Evolutionary conservation across 805 yeast species (phyloP).

Genomic region (Lipomyces orientalis): DNA sequence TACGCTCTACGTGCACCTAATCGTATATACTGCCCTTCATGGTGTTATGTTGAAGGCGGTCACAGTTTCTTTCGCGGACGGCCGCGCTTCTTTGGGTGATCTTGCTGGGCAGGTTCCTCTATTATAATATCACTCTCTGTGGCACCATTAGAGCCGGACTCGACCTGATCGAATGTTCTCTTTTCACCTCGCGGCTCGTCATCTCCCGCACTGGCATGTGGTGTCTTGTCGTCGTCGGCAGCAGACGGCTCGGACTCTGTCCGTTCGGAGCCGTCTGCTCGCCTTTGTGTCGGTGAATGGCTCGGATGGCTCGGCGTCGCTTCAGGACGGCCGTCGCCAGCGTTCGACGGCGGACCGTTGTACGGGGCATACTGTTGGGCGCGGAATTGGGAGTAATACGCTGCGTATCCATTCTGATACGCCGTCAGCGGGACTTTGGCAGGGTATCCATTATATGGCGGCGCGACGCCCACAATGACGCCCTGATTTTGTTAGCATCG

Average conservation of each 20-base stretch:
- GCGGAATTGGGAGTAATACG: constrained; percentile 22
- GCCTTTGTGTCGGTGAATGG: background rate
- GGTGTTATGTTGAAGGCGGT: background rate
- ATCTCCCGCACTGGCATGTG: background rate
- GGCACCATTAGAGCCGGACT: background rate
- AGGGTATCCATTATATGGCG: constrained; percentile 16
- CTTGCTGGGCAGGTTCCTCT: background rate
- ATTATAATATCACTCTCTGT: background rate
- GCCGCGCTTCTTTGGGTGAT: background rate
- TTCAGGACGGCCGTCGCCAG: background rate
- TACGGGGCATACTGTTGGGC: constrained; percentile 6
- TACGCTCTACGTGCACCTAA: background rate
- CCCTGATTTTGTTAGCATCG: background rate
- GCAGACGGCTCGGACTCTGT: background rate
- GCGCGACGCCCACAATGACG: constrained; percentile 16
- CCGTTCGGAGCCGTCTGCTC: background rate
- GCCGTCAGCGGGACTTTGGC: constrained; percentile 26
- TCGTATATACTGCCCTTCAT: background rate
- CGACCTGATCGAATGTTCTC: background rate
- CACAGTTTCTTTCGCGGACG: background rate
- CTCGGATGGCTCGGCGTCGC: background rate
- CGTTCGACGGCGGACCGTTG: background rate
- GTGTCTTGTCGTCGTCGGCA: background rate
- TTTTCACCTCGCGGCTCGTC: background rate
- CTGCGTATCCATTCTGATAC: constrained; percentile 21